A percentile compares a stretch with the other conserved stretches of the same genome.
Conservation (phyloP, 176 grass and related monocot genomes). For the Themeda triandra region DNA sequence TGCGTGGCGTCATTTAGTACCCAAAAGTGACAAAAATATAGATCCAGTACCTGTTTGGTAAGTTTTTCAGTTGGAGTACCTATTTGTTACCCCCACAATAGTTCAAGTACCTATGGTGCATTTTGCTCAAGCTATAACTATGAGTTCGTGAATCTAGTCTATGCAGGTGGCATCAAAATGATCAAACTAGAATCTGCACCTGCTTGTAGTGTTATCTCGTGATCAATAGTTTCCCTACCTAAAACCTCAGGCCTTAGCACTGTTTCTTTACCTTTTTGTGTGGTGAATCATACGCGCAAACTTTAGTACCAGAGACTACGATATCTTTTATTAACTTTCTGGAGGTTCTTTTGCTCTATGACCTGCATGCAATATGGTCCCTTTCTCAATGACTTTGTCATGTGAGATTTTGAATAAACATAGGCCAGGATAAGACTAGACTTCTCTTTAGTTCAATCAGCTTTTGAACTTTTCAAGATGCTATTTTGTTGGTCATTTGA, state of each 20-base stretch:
- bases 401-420: neutral
- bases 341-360: neutral
- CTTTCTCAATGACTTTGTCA: neutral
- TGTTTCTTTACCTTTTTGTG: neutral
- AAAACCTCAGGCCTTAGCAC: neutral
- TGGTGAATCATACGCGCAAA: neutral
- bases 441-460: neutral
- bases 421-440: neutral
- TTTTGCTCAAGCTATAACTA: too few species aligned
- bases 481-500: too few species aligned
- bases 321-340: neutral
- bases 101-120: too few species aligned
- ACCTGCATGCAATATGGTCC: neutral
- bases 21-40: too few species aligned
- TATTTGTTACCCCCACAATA: too few species aligned
- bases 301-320: neutral
- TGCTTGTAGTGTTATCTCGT: neutral
- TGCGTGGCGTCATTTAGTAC: too few species aligned
- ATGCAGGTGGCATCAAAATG: neutral
- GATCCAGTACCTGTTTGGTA: too few species aligned
- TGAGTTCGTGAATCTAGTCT: neutral
- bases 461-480: neutral
- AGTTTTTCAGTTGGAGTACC: too few species aligned
- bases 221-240: neutral
- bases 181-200: neutral